Evolutionary conservation across 2,329 filamentous ascomycete genomes (phyloP).

Genomic region (Hypoxylon sp.): DNA sequence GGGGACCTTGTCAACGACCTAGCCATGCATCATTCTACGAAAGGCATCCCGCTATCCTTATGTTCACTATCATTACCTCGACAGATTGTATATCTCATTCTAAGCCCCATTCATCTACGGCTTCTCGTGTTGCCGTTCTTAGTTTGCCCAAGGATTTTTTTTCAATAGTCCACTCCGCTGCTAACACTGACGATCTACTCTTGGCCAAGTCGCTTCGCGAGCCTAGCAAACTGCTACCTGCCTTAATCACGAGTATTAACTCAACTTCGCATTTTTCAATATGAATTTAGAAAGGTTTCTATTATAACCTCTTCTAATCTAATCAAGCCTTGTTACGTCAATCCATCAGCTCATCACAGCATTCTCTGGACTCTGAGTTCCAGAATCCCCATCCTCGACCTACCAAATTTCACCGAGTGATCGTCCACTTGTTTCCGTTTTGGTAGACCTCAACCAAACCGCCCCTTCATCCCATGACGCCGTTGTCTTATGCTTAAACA

Average conservation of each 20-base stretch:
- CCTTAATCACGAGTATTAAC: neutral
- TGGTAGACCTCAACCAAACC: conserved; percentile 25
- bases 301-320: too few species aligned
- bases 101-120: conserved; percentile 6
- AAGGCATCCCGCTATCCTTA: conserved; percentile 15
- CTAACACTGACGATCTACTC: neutral
- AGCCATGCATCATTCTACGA: conserved; percentile 12
- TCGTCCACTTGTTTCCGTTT: conserved; percentile 31
- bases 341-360: conserved; percentile 3
- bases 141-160: conserved; percentile 4
- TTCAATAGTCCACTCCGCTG: too few species aligned
- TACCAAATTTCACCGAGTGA: conserved; percentile 33
- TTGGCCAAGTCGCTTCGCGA: neutral
- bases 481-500: conserved; percentile 40
- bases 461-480: conserved; percentile 36
- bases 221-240: conserved; percentile 1
- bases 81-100: conserved; percentile 6
- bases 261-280: too few species aligned
- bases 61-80: too few species aligned
- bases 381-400: conserved; percentile 20
- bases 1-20: conserved; percentile 16
- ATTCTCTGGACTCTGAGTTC: conserved; percentile 2
- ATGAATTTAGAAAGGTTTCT: too few species aligned
- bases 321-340: conserved; percentile 4
- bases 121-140: conserved; percentile 14